Evolutionary conservation across 2,329 filamentous ascomycete species (phyloP).

Genomic region (Stemphylium vesicarium): DNA sequence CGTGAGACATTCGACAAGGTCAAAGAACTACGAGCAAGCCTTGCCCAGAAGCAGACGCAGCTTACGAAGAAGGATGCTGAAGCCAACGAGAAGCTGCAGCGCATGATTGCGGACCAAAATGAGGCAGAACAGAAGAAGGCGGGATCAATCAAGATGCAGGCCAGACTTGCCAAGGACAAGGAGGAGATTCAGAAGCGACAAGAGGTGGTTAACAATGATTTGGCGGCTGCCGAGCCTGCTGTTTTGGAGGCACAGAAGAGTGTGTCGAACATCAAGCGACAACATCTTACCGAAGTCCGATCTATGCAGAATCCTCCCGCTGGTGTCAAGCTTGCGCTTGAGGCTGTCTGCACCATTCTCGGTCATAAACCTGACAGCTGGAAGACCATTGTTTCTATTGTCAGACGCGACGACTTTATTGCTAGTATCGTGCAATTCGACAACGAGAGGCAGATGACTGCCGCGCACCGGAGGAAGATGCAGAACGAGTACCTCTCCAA

Average conservation of each 20-base stretch:
- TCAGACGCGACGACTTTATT: slow-evolving; percentile 95
- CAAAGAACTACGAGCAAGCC: slow-evolving; percentile 83
- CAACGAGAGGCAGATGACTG: slow-evolving; percentile 95
- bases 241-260: slow-evolving; percentile 92
- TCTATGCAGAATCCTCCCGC: slow-evolving; percentile 93
- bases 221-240: slow-evolving; percentile 90
- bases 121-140: slow-evolving; percentile 92
- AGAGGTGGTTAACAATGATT: slow-evolving; percentile 83
- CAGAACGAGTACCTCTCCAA: slow-evolving; percentile 89
- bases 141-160: slow-evolving; percentile 87
- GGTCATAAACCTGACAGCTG: slow-evolving; percentile 89
- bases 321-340: slow-evolving; percentile 88
- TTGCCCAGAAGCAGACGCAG: slow-evolving; percentile 93
- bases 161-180: slow-evolving; percentile 86
- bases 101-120: slow-evolving; percentile 94
- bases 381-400: slow-evolving; percentile 87
- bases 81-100: slow-evolving; percentile 95
- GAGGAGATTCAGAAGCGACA: slow-evolving; percentile 81
- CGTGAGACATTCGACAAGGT: slow-evolving; percentile 98
- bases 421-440: slow-evolving; percentile 97
- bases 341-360: slow-evolving; percentile 94
- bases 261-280: slow-evolving; percentile 97
- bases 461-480: slow-evolving; percentile 82
- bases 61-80: slow-evolving; percentile 93
- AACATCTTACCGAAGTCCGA: slow-evolving; percentile 95